Evolutionary conservation across 1,284 basidiomycete species (phyloP).

Genomic region (Ceratobasidium sp.): DNA sequence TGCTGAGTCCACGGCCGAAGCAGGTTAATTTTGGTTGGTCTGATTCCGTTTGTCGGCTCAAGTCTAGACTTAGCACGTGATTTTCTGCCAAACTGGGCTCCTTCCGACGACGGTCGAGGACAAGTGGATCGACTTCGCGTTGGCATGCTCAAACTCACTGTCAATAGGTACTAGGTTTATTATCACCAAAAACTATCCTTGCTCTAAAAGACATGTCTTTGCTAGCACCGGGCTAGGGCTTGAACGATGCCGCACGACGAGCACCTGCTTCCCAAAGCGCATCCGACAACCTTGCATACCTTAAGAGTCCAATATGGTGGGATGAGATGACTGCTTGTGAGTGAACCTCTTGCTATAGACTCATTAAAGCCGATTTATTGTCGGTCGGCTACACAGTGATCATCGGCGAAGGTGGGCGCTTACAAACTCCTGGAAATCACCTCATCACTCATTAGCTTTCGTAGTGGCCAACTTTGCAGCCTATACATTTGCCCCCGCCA

Average conservation of each 20-base stretch:
- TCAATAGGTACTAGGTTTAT: no score
- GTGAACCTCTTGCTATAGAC: slow-evolving; percentile 59
- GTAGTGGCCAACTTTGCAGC: slow-evolving; percentile 98
- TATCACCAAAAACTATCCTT: no score
- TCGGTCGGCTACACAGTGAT: slow-evolving; percentile 74
- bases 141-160: no score
- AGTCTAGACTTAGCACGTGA: no score
- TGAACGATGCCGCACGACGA: slow-evolving; percentile 86
- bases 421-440: not conserved
- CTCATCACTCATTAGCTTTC: not conserved
- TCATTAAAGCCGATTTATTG: slow-evolving; percentile 43
- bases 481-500: slow-evolving; percentile 97
- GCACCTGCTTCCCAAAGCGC: no score
- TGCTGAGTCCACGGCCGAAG: no score
- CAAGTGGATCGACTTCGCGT: no score
- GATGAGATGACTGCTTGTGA: slow-evolving; percentile 92
- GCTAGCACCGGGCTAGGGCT: slow-evolving; percentile 67
- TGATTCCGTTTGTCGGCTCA: no score
- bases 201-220: slow-evolving; percentile 9
- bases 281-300: slow-evolving; percentile 86
- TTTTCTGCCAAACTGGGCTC: no score
- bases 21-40: no score
- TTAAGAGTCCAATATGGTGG: slow-evolving; percentile 98
- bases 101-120: no score
- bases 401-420: slow-evolving; percentile 82